A percentile compares a stretch with the other conserved stretches of the same genome.
Conservation (phyloP, 305 asterid genomes). For the Fraxinus angustifolia region DNA sequence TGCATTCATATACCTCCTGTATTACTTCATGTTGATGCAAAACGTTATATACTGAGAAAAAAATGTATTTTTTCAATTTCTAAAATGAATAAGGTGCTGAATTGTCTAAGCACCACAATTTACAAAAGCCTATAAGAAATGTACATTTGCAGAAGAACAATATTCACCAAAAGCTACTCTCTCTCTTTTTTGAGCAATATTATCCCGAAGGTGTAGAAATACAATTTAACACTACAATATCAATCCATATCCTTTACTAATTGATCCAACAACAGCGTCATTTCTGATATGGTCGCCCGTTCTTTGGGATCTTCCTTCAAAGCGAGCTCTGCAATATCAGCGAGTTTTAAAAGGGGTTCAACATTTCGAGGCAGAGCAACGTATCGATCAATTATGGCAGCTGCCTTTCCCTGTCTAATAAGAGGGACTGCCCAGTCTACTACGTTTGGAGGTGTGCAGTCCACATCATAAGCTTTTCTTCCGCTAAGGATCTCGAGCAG, state of each 20-base stretch:
- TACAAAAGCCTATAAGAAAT: slow-evolving; percentile 54
- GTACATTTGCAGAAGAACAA: slow-evolving; percentile 63
- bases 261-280: slow-evolving; percentile 61
- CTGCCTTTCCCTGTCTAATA: slow-evolving; percentile 73
- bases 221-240: slow-evolving; percentile 40
- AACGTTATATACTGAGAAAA: background rate
- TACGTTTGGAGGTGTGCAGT: slow-evolving; percentile 61
- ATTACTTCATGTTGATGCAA: background rate
- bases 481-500: slow-evolving; percentile 87
- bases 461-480: slow-evolving; percentile 65
- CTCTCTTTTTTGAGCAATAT: slow-evolving; percentile 20
- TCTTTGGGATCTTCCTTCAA: slow-evolving; percentile 57
- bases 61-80: background rate
- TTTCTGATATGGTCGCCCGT: slow-evolving; percentile 58
- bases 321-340: slow-evolving; percentile 73
- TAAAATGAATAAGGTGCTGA: background rate
- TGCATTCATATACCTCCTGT: background rate
- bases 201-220: slow-evolving; percentile 25
- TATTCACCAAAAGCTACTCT: slow-evolving; percentile 37
- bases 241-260: slow-evolving; percentile 69
- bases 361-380: slow-evolving; percentile 70
- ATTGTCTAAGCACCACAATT: slow-evolving; percentile 24
- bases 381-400: slow-evolving; percentile 67
- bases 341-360: slow-evolving; percentile 85
- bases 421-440: slow-evolving; percentile 84